Evolutionary conservation across 1,284 basidiomycete species (phyloP).

Genomic region (Cryptococcus sp.): DNA sequence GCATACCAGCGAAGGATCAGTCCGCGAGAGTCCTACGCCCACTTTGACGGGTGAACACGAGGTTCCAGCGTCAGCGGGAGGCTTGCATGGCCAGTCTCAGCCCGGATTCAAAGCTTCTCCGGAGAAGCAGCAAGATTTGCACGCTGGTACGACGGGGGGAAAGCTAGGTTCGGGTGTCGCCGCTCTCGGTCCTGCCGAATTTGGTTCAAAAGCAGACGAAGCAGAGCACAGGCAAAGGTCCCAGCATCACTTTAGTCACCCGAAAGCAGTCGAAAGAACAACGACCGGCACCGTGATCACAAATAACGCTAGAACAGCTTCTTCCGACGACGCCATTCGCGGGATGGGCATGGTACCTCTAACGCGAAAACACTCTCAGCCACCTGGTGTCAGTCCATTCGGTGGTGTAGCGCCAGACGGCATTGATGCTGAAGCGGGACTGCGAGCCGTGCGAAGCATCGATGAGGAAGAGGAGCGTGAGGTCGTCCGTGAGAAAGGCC

Average conservation of each 20-base stretch:
- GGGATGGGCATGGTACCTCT: constrained; percentile 35
- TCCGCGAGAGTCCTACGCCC: constrained; percentile 22
- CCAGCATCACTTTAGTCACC: constrained; percentile 4
- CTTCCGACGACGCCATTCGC: constrained; percentile 13
- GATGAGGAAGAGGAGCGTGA: constrained; percentile 46
- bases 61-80: constrained; percentile 12
- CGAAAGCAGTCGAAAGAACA: constrained; percentile 16
- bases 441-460: constrained; percentile 38
- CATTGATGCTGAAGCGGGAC: constrained; percentile 44
- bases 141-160: constrained; percentile 19
- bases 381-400: constrained; percentile 39
- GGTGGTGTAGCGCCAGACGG: constrained; percentile 43
- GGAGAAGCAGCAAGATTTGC: constrained; percentile 22
- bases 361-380: constrained; percentile 24
- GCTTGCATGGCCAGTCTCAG: constrained; percentile 21
- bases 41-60: constrained; percentile 15
- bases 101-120: constrained; percentile 15
- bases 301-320: constrained; percentile 3
- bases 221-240: neutral
- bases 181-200: constrained; percentile 15
- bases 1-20: neutral
- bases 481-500: constrained; percentile 30
- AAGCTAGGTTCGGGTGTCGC: constrained; percentile 16
- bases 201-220: constrained; percentile 13
- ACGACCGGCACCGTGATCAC: constrained; percentile 16